Conservation (phyloP, 2,329 filamentous ascomycete species). For the Ophiostoma montium region DNA sequence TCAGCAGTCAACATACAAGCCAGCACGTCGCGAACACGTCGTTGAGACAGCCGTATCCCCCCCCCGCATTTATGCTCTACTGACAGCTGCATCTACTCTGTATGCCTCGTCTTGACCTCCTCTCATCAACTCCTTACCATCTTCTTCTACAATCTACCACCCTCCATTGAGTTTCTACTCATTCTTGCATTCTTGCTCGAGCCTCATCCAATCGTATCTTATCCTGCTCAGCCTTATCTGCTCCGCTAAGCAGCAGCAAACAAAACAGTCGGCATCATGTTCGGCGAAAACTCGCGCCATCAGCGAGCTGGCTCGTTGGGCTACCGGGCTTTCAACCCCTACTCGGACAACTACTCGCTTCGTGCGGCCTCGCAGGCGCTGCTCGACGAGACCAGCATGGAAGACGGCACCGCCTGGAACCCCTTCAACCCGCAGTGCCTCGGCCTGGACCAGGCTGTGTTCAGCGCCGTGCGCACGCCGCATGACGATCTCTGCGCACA, state of each 20-base stretch:
- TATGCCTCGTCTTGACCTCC: background rate
- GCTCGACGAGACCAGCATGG: constrained; percentile 8
- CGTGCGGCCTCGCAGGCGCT: background rate
- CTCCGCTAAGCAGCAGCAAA: no score
- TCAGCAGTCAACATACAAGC: no score
- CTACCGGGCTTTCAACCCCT: constrained; percentile 7
- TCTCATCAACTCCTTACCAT: background rate
- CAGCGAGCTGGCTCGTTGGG: constrained; percentile 7
- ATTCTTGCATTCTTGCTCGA: background rate
- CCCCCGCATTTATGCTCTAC: no score
- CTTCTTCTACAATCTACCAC: no score
- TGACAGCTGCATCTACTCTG: no score
- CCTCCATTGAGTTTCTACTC: background rate
- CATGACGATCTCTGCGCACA: constrained; percentile 14
- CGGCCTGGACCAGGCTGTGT: constrained; percentile 3
- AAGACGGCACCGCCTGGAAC: constrained; percentile 8
- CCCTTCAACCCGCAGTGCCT: constrained; percentile 10
- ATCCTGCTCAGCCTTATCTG: no score
- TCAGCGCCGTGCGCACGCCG: constrained; percentile 9
- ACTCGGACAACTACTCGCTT: constrained; percentile 5
- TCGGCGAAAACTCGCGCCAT: constrained; percentile 6
- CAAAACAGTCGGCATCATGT: constrained; percentile 1
- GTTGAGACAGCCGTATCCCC: no score
- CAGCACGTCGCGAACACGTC: no score
- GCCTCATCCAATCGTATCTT: no score